Evolutionary conservation across 495 filamentous ascomycete species (phyloP).

Genomic region (Neurospora tetrasperma): DNA sequence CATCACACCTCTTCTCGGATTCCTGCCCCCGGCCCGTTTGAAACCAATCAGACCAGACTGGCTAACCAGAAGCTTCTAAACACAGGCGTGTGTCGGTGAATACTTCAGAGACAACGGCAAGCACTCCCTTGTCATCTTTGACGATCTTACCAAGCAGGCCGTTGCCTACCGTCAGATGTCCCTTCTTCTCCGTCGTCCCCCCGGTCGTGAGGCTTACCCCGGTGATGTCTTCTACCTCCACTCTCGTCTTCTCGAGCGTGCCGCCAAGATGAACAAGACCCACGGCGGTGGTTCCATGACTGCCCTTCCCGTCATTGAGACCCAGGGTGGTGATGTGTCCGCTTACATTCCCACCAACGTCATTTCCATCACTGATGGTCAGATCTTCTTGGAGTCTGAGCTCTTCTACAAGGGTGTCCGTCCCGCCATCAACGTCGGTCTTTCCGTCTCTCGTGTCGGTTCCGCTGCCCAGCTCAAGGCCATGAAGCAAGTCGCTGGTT

Average conservation of each 20-base stretch:
- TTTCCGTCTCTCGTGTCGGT: conserved; percentile 98
- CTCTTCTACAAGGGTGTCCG: conserved; percentile 99
- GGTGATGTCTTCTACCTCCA: conserved; percentile 99
- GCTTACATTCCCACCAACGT: conserved; percentile 99
- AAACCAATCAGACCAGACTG: not conserved
- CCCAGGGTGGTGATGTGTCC: conserved; percentile 99
- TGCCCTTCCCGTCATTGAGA: conserved; percentile 97
- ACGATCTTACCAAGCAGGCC: conserved; percentile 98
- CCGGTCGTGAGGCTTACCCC: conserved; percentile 99
- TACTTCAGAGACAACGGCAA: conserved; percentile 87
- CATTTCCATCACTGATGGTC: conserved; percentile 99
- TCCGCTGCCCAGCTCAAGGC: conserved; percentile 99
- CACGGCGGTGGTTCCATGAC: conserved; percentile 94
- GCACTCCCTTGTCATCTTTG: conserved; percentile 88
- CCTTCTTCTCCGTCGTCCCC: conserved; percentile 94
- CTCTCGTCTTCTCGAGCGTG: conserved; percentile 98
- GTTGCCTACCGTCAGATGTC: conserved; percentile 99
- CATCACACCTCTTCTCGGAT: not conserved
- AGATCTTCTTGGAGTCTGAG: conserved; percentile 99
- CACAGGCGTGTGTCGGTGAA: conserved; percentile 58
- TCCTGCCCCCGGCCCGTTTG: not conserved
- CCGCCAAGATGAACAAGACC: conserved; percentile 98
- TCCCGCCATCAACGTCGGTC: conserved; percentile 99
- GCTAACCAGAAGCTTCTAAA: not conserved
- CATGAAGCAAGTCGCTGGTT: conserved; percentile 99